A percentile compares a stretch with the other conserved stretches of the same genome.
Evolutionary conservation across 176 grass and related monocot genomes (phyloP).

Genomic region (Aegilops bicornis): DNA sequence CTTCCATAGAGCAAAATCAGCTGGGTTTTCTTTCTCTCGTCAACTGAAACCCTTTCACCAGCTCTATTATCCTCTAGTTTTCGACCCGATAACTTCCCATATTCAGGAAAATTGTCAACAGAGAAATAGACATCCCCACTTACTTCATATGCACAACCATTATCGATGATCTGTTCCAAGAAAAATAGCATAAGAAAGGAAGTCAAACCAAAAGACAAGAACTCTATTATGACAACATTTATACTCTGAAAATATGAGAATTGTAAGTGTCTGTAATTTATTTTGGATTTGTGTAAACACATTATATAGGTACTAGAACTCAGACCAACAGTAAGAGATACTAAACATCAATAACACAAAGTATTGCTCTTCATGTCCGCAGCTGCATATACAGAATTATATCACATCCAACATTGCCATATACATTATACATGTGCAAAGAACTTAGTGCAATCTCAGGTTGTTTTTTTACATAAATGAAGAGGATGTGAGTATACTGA

Average conservation of each 20-base stretch:
- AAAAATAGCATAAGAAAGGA: slow-evolving; percentile 25
- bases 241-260: slow-evolving; percentile 11
- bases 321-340: not conserved
- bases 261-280: not conserved
- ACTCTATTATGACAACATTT: not conserved
- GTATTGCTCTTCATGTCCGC: not conserved
- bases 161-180: slow-evolving; percentile 70
- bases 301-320: not conserved
- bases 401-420: not conserved
- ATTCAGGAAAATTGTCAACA: slow-evolving; percentile 79
- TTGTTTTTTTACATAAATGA: not conserved
- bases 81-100: slow-evolving; percentile 84
- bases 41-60: slow-evolving; percentile 90
- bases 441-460: not conserved
- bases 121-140: slow-evolving; percentile 92
- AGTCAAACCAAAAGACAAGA: slow-evolving; percentile 5
- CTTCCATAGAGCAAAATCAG: slow-evolving; percentile 99
- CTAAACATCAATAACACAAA: not conserved
- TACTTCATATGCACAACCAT: slow-evolving; percentile 77
- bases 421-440: not conserved
- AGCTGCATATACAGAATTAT: not conserved
- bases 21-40: slow-evolving; percentile 91
- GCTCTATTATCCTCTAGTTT: slow-evolving; percentile 96
- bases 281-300: not conserved
- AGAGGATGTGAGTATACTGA: not conserved